Base-by-base conservation (phyloP, 345 rosid genomes). In the Ceriops decandra region DNA sequence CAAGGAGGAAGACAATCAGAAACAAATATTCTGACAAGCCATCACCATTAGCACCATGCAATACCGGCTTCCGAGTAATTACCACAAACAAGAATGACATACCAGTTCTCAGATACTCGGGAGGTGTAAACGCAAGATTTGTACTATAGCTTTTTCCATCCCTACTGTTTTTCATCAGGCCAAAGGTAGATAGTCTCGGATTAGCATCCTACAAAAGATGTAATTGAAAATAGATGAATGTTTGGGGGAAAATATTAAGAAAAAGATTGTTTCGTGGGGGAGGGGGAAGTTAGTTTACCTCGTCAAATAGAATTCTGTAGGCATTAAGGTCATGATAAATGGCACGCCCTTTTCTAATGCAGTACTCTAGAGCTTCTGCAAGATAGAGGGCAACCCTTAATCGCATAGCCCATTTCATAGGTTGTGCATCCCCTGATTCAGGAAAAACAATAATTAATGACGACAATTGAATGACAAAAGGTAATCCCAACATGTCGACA, bases 361-460 rank as follows among this genome's bases (percentile, higher is more conserved):
- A 93, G 74, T 91, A 87, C 46, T 91, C 98, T 66, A 93, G 81
- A 61, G 97, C 97, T 85, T 93, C 87, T 69, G 98, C 97, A 62
- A 93, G 87, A 82, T 91, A 89, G 68, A 91, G 85, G 68, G 86
- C 93, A 66, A 91, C 97, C 87, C 97, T 88, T 70, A 91, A 69
- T 62, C 98, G 75, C 97, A 93, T 93, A 1, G 90, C 91, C 98
- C 97, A 93, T 80, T 89, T 89, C 96, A 93, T 91, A 30, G 98
- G 97, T 65, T 89, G 90, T 60, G 86, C 57, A 70, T 93, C 98
- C 97, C 98, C 97, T 91, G 80, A 74, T 73, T 74, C 79, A 78
- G 64, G 68, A 51, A 13, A 62, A 4, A 62, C 17, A 21, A 16
- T 22, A 31, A 10, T 3, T 4, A 7, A 31, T 65, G 10, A 30